Percentiles rank a stretch among this genome's conserved stretches.
Conservation (phyloP, 345 rosid genomes). For the Acer yangbiense region DNA sequence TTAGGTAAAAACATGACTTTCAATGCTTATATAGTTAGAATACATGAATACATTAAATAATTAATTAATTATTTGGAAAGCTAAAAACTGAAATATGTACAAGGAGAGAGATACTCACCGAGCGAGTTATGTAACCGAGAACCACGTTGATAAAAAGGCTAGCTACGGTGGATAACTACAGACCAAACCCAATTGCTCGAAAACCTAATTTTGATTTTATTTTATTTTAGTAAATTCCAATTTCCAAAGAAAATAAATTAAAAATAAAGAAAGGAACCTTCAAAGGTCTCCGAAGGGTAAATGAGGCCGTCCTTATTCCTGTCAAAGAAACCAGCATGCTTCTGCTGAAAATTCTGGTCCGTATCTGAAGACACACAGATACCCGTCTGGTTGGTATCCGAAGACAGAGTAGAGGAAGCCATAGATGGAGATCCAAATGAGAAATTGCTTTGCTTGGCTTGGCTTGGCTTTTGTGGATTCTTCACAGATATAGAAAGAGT, state of each 20-base stretch:
- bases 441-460: no score
- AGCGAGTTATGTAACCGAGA: slow-evolving; percentile 62
- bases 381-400: slow-evolving; percentile 17
- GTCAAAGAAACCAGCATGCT: slow-evolving; percentile 82
- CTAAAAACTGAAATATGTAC: no score
- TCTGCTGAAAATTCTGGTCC: slow-evolving; percentile 49
- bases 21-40: no score
- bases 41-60: no score
- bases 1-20: no score
- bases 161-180: slow-evolving; percentile 31
- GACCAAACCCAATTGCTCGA: slow-evolving; percentile 59
- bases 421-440: background rate
- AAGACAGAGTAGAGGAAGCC: slow-evolving; percentile 24
- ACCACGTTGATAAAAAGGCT: slow-evolving; percentile 47
- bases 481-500: no score
- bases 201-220: slow-evolving; percentile 38
- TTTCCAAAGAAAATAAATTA: background rate
- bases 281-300: slow-evolving; percentile 78
- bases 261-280: slow-evolving; percentile 38
- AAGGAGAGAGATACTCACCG: slow-evolving; percentile 27
- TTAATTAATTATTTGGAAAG: no score
- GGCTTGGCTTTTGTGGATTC: background rate
- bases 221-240: background rate
- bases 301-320: slow-evolving; percentile 72
- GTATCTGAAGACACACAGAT: background rate